phyloP scores from a whole-genome alignment of 345 rosid genomes.

The Euphorbia tirucalli region DNA sequence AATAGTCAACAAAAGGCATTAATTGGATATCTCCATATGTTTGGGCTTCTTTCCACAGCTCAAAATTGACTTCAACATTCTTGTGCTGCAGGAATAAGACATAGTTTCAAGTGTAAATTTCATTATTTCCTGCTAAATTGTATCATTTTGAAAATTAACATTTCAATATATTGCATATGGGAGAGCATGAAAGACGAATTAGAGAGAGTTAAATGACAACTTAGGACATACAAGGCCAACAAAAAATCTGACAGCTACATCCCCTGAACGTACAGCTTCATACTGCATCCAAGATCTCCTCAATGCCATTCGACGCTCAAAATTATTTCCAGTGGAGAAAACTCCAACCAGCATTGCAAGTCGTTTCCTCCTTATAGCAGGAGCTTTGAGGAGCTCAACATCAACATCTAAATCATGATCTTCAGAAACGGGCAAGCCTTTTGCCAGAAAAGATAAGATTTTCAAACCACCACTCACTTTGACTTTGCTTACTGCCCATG shows the following conservation, averaged over 20 bases:
- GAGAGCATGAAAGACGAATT: no score
- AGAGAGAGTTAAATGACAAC: no score
- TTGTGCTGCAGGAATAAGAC: conserved; percentile 53
- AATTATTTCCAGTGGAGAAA: conserved; percentile 90
- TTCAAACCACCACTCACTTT: conserved; percentile 60
- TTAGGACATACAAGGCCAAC: conserved; percentile 87
- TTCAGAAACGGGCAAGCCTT: conserved; percentile 73
- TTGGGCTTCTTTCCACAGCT: conserved; percentile 88
- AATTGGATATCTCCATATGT: conserved; percentile 80
- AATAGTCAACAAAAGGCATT: conserved; percentile 92
- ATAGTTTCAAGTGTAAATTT: no score
- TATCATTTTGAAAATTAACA: no score
- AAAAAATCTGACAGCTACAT: conserved; percentile 80
- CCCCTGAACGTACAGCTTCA: conserved; percentile 62
- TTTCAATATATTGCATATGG: background rate
- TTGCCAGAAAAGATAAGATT: conserved; percentile 58
- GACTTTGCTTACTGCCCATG: conserved; percentile 66
- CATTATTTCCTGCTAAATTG: no score
- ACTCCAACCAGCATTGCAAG: conserved; percentile 66
- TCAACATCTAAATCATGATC: conserved; percentile 54
- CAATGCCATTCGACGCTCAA: conserved; percentile 85
- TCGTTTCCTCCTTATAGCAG: conserved; percentile 41
- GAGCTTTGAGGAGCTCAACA: conserved; percentile 69
- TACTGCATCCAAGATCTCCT: conserved; percentile 95
- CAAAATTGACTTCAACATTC: conserved; percentile 60